A percentile compares a stretch with the other conserved stretches of the same genome.
These are phyloP conservation scores for Dacryopinax primogenitus DNA, from an alignment of 768 basidiomycete species.

Conservation along the genomic window DNA sequence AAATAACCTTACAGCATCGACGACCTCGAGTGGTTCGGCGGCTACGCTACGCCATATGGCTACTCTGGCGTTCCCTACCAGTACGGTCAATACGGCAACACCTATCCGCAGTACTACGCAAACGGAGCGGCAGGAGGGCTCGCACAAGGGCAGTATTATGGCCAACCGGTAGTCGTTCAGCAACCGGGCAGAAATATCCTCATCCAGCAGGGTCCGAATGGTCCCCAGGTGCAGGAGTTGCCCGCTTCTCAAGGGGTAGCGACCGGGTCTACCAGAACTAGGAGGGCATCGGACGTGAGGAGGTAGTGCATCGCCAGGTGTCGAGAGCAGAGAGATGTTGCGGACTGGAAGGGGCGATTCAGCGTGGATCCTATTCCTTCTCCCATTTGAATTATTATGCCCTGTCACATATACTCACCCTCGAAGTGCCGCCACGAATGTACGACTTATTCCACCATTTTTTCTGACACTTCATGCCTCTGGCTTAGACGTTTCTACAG, in stretches of 20 bases:
- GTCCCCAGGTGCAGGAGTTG: background rate
- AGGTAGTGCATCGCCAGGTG: background rate
- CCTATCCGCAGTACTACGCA: constrained; percentile 7
- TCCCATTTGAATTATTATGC: too few relatives aligned
- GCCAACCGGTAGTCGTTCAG: constrained; percentile 3
- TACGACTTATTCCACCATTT: background rate
- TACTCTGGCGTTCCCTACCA: background rate
- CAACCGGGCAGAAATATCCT: constrained; percentile 4
- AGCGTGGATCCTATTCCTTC: too few relatives aligned
- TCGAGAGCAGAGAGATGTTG: too few relatives aligned
- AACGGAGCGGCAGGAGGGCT: background rate
- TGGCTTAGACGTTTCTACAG: too few relatives aligned
- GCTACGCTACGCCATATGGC: constrained; percentile 41
- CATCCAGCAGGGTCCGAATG: constrained; percentile 1
- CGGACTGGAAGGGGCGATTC: too few relatives aligned
- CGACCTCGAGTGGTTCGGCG: constrained; percentile 68
- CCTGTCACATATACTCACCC: too few relatives aligned
- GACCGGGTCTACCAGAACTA: background rate
- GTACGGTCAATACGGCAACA: background rate
- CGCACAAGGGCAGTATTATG: background rate
- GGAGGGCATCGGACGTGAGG: background rate
- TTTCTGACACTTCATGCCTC: background rate
- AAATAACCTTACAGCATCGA: constrained; percentile 44
- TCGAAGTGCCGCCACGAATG: too few relatives aligned
- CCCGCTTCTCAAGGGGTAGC: background rate